Evolutionary conservation across 352 stramenopile species (phyloP).

Genomic region (Phytophthora sojae): DNA sequence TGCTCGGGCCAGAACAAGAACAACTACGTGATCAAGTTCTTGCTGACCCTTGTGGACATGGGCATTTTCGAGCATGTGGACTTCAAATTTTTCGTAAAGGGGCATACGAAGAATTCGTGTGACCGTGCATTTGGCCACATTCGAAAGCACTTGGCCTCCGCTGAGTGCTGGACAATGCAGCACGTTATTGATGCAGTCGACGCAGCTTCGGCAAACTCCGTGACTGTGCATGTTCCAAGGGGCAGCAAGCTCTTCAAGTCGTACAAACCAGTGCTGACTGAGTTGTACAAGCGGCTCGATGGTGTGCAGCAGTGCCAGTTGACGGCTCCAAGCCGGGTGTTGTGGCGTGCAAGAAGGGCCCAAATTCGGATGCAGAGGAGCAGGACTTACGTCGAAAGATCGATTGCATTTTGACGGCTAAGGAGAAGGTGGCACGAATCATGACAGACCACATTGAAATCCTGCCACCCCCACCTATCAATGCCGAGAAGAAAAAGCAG

Average conservation of each 20-base stretch:
- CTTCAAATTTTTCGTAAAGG: constrained; percentile 1
- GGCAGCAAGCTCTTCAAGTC: constrained; percentile 1
- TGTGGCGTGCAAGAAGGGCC: constrained; percentile 3
- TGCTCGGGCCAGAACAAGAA: not conserved
- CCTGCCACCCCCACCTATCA: constrained; percentile 6
- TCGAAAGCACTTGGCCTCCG: not conserved
- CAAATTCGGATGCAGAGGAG: not conserved
- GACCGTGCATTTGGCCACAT: not conserved
- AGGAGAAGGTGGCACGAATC: not conserved
- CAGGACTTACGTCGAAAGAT: constrained; percentile 1
- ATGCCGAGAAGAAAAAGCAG: constrained; percentile 16
- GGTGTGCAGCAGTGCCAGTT: constrained; percentile 16
- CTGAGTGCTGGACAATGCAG: not conserved
- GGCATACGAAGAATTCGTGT: not conserved
- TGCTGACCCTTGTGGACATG: not conserved
- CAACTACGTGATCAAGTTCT: constrained; percentile 2
- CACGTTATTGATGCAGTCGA: not conserved
- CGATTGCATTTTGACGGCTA: constrained; percentile 14
- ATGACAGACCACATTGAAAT: constrained; percentile 5
- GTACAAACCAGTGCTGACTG: constrained; percentile 12
- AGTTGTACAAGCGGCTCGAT: constrained; percentile 14
- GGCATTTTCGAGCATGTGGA: not conserved
- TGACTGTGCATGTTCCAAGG: not conserved
- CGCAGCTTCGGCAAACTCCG: too few species aligned
- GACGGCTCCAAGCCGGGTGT: constrained; percentile 1